Percentiles rank a stretch among this genome's conserved stretches.
Evolutionary conservation across 495 filamentous ascomycete genomes (phyloP).

Genomic region (Aspergillus nanangensis): DNA sequence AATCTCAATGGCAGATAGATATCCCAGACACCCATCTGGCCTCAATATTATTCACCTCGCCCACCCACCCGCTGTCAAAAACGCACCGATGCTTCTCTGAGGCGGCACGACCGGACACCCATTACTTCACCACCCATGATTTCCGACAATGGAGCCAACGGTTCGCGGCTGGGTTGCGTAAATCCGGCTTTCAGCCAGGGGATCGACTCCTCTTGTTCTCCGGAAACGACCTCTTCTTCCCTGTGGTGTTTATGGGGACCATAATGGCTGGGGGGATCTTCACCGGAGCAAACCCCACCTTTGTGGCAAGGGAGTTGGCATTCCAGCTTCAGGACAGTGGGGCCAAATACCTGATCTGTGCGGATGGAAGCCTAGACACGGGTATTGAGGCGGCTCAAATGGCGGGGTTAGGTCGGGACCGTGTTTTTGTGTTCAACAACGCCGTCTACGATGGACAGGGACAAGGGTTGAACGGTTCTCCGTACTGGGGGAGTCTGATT

Average conservation of each 20-base stretch:
- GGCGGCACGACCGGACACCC: constrained; percentile 48
- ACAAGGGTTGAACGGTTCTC: constrained; percentile 31
- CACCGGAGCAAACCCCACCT: constrained; percentile 74
- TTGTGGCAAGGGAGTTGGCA: constrained; percentile 63
- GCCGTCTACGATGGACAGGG: constrained; percentile 34
- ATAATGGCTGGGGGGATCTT: constrained; percentile 78
- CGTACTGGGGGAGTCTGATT: constrained; percentile 48
- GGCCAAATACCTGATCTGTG: constrained; percentile 59
- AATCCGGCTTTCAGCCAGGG: constrained; percentile 59
- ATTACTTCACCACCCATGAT: constrained; percentile 49
- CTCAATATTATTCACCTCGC: constrained; percentile 45
- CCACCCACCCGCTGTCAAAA: constrained; percentile 38
- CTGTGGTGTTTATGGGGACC: constrained; percentile 65
- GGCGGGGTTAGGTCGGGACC: constrained; percentile 31
- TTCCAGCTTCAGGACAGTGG: constrained; percentile 71
- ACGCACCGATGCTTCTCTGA: constrained; percentile 48
- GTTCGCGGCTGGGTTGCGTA: constrained; percentile 64
- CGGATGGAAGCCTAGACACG: constrained; percentile 38
- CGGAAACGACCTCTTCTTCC: constrained; percentile 69
- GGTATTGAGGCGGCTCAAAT: constrained; percentile 39
- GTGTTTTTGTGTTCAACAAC: constrained; percentile 49
- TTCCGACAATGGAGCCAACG: constrained; percentile 70
- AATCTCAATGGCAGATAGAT: constrained; percentile 45
- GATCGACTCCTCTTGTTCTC: constrained; percentile 73
- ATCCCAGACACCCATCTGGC: constrained; percentile 48